Base-by-base conservation (phyloP, 1,284 basidiomycete species). In the Tremellales sp. region DNA sequence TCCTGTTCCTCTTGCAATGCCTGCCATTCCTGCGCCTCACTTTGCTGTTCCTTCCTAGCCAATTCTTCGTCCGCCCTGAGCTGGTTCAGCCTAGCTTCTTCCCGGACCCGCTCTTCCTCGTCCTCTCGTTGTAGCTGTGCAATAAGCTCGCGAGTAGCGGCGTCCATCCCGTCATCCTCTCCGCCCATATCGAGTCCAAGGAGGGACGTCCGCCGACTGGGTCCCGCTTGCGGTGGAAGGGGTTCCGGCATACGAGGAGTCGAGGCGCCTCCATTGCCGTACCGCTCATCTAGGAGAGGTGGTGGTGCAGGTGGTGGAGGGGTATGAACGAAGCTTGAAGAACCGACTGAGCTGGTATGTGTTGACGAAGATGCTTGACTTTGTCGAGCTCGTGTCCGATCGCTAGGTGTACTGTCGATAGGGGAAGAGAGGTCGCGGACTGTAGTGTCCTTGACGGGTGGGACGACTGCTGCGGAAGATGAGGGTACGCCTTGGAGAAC, bases 401-500 rank as follows among this genome's bases (percentile, higher is more conserved):
- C 40, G n/a, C n/a, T n/a, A n/a, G n/a, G n/a, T 46, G 42, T 22
- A 44, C 50, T 31, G 33, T 39, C 11, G 59, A 56, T 3, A 51
- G 56, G 33, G 4, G 33, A 41, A 42, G 41, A 35, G 54, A 24
- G 12, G 15, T 13, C 15, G 15, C 33, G 5, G 15, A n/a, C 33
- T 15, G 15, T 36, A 15, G 33, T n/a, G n/a, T 10, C 42, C 10
- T 44, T 45, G 29, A 46, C 25, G 12, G 61, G 59, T 0, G 70
- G 72, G 7, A 70, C 69, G 8, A 73, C 65, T 1, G 67, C 56
- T 12, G 67, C 66, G 2, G 68, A 54, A 0, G 65, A 57, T 3
- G 66, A 60, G 4, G 65, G 62, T 1, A 68, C 51, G 31, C 60
- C 49, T 48, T 73, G 72, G 39, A 65, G 54, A 22, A 89, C 84